These are phyloP conservation scores for Helotiales sp. DNA, from an alignment of 2,329 filamentous ascomycete species.

Conservation along the genomic window DNA sequence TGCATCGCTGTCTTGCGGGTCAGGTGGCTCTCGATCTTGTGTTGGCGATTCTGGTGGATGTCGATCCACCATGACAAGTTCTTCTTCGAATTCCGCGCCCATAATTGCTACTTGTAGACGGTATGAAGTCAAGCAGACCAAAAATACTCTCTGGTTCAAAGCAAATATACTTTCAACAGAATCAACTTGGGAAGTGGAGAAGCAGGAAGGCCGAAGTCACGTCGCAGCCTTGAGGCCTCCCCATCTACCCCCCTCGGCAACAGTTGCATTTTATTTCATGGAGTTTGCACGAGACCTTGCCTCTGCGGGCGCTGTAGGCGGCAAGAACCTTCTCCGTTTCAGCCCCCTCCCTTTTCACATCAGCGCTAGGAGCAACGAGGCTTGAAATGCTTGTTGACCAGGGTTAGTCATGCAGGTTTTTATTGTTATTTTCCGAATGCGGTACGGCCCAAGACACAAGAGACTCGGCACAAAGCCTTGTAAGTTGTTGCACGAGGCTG, in stretches of 20 bases:
- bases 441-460: not conserved
- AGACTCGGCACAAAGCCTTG: not conserved
- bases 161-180: not conserved
- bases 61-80: constrained; percentile 11
- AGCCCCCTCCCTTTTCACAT: not conserved
- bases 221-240: not conserved
- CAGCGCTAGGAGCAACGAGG: not conserved
- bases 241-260: not conserved
- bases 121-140: not conserved
- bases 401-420: not conserved
- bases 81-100: constrained; percentile 7
- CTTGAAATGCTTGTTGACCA: not conserved
- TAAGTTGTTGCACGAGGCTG: constrained; percentile 1
- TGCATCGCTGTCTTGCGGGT: not conserved
- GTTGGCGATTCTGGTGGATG: not conserved
- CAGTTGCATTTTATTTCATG: not conserved
- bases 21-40: too few species aligned
- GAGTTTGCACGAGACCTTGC: not conserved
- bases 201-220: not conserved
- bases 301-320: not conserved
- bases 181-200: not conserved
- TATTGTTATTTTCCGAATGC: not conserved
- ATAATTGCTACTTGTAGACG: not conserved
- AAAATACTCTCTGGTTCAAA: not conserved
- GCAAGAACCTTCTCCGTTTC: not conserved